Evolutionary conservation across 495 filamentous ascomycete species (phyloP).

Genomic region (Massariosphaeria phaeospora): DNA sequence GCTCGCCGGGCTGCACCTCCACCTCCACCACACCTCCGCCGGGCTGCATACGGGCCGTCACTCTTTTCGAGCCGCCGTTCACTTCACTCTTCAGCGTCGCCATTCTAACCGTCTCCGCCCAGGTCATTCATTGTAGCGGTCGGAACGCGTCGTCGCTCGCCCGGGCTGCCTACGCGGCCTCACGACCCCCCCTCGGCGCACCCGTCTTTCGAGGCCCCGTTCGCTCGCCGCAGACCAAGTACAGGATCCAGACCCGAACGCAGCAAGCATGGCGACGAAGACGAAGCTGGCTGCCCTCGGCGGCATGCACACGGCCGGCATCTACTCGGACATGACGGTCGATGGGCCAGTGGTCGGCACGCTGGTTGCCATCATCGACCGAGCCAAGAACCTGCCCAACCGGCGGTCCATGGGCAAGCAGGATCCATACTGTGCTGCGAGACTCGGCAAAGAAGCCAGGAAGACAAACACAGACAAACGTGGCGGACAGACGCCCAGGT

Average conservation of each 20-base stretch:
- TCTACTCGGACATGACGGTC: conserved; percentile 91
- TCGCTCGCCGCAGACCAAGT: neutral
- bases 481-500: conserved; percentile 92
- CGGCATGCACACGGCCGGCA: conserved; percentile 73
- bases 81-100: too few relatives aligned
- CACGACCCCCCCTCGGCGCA: neutral
- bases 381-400: conserved; percentile 86
- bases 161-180: conserved; percentile 15
- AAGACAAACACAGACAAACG: conserved; percentile 92
- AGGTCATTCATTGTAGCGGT: conserved; percentile 1
- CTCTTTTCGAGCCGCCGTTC: conserved; percentile 3
- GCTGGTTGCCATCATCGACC: conserved; percentile 81
- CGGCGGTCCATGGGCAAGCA: conserved; percentile 96
- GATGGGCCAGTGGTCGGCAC: conserved; percentile 95
- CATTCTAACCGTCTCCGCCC: neutral
- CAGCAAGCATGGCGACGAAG: conserved; percentile 34
- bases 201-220: neutral
- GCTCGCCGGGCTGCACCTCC: too few relatives aligned
- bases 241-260: too few relatives aligned
- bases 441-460: conserved; percentile 94
- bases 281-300: conserved; percentile 19
- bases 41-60: neutral
- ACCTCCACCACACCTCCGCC: conserved; percentile 5
- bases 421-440: conserved; percentile 91
- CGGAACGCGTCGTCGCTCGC: conserved; percentile 3